Evolutionary conservation across 2,329 filamentous ascomycete genomes (phyloP).

Genomic region (Paracorniculantispora psalliotae): DNA sequence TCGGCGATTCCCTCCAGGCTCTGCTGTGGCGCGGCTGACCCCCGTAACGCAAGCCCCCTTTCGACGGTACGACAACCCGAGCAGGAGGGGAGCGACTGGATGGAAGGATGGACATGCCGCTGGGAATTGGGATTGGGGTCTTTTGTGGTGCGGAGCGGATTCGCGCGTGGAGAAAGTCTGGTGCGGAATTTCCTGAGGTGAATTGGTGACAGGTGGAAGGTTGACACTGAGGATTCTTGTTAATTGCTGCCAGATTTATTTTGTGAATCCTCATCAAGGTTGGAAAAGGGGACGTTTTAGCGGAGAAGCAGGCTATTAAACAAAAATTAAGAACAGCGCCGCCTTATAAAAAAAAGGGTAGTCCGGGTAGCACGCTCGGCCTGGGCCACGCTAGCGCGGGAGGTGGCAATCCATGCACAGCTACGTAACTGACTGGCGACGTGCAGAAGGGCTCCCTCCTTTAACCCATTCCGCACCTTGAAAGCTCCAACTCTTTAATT

Average conservation of each 20-base stretch:
- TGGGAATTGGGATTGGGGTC: no score
- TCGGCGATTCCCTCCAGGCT: neutral
- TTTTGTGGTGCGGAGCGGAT: no score
- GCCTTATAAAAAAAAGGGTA: neutral
- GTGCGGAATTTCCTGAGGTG: neutral
- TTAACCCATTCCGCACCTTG: neutral
- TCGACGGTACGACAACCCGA: neutral
- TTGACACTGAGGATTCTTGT: neutral
- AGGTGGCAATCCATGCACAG: neutral
- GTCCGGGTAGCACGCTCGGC: neutral
- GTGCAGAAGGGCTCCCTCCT: slow-evolving; percentile 5
- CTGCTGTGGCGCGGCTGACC: neutral
- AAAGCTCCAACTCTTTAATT: neutral
- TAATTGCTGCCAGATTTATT: no score
- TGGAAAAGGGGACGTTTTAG: neutral
- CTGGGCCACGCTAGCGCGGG: neutral
- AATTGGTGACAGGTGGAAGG: neutral
- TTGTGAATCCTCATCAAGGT: no score
- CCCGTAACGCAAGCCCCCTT: neutral
- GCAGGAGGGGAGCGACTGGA: neutral
- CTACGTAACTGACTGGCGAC: neutral
- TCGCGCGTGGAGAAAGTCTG: no score
- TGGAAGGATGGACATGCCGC: neutral
- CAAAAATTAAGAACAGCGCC: neutral
- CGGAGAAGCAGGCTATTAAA: neutral